A percentile compares a stretch with the other conserved stretches of the same genome.
phyloP scores from a whole-genome alignment of 345 rosid species.

The Lepidium sativum region DNA sequence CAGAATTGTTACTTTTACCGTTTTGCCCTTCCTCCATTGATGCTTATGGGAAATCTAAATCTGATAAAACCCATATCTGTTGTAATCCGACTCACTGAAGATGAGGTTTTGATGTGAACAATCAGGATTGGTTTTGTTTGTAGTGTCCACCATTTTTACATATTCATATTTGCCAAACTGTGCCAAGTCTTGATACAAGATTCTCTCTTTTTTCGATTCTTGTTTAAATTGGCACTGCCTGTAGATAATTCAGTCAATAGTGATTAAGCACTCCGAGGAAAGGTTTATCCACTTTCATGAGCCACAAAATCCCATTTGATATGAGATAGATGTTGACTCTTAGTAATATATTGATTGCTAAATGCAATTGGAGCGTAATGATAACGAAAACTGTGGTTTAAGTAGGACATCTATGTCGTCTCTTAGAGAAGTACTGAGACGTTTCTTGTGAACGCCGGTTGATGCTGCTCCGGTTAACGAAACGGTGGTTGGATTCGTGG shows the following conservation, averaged over 20 bases:
- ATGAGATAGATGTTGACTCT: slow-evolving; percentile 14
- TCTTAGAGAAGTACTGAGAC: too few relatives aligned
- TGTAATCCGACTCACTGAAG: too few relatives aligned
- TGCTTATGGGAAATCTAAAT: too few relatives aligned
- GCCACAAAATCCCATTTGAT: not conserved
- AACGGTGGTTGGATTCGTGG: too few relatives aligned
- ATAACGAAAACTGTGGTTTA: not conserved
- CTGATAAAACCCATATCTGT: too few relatives aligned
- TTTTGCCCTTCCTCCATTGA: too few relatives aligned
- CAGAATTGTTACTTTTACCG: too few relatives aligned
- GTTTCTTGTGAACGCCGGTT: too few relatives aligned
- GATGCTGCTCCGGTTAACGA: too few relatives aligned
- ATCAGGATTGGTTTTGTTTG: not conserved
- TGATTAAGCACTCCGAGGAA: slow-evolving; percentile 12
- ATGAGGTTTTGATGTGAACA: not conserved
- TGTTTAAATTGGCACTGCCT: not conserved
- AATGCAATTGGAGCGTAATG: slow-evolving; percentile 9
- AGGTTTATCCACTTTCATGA: not conserved
- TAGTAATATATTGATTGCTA: not conserved
- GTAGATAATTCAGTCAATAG: not conserved
- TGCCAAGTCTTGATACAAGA: not conserved
- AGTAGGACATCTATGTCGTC: too few relatives aligned
- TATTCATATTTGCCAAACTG: not conserved
- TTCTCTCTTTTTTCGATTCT: not conserved
- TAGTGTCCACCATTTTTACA: not conserved